These are phyloP conservation scores for Pinus tabuliformis DNA, from an alignment of 75 land plant genomes.

Conservation along the genomic window DNA sequence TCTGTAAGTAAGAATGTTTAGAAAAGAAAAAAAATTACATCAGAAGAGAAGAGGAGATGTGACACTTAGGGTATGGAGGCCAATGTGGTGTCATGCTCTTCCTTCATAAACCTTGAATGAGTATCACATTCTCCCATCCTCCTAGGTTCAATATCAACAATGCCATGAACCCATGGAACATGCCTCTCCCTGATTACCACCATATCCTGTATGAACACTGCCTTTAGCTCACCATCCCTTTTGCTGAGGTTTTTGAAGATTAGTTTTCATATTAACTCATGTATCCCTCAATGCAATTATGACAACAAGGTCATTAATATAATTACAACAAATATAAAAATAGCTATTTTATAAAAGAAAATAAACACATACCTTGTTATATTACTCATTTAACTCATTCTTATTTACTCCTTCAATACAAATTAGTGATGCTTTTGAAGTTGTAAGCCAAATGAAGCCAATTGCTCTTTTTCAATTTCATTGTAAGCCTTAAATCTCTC, in stretches of 20 bases:
- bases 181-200: background rate
- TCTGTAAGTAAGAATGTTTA: too few species aligned
- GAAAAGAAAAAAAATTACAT: too few species aligned
- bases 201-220: slow-evolving; percentile 22
- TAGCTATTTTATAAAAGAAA: background rate
- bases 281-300: background rate
- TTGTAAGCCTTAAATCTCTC: too few species aligned
- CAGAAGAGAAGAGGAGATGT: too few species aligned
- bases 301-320: background rate
- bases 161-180: slow-evolving; percentile 9
- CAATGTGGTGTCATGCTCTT: background rate
- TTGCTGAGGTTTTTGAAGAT: slow-evolving; percentile 31
- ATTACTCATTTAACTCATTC: too few species aligned
- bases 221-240: slow-evolving; percentile 16
- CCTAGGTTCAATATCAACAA: slow-evolving; percentile 5
- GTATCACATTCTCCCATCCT: background rate
- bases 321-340: background rate
- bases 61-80: background rate
- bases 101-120: background rate
- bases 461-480: too few species aligned
- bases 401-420: too few species aligned
- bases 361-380: background rate
- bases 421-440: too few species aligned
- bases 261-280: slow-evolving; percentile 34
- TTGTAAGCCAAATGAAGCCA: too few species aligned